Percentiles rank a stretch among this genome's conserved stretches.
Evolutionary conservation across 2,329 filamentous ascomycete genomes (phyloP).

Genomic region (Dothidotthia symphoricarpi): DNA sequence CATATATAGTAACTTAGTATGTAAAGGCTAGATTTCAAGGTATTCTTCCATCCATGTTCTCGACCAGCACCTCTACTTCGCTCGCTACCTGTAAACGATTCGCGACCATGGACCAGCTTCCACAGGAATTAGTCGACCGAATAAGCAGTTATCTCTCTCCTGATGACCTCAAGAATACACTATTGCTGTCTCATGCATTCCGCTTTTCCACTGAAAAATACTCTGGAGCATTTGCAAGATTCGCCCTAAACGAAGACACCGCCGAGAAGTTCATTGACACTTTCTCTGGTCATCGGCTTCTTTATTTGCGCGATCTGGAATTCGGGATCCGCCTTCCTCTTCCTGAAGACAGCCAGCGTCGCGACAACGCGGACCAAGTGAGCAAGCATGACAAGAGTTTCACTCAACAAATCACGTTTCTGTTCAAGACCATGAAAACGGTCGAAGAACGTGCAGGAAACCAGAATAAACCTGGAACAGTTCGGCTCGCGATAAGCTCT

Average conservation of each 20-base stretch:
- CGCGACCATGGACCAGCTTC: slow-evolving; percentile 11
- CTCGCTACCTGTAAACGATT: too few relatives aligned
- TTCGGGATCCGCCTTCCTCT: slow-evolving; percentile 6
- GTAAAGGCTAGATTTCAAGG: too few relatives aligned
- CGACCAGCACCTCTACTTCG: too few relatives aligned
- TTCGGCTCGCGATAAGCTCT: slow-evolving; percentile 9
- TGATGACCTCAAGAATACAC: slow-evolving; percentile 15
- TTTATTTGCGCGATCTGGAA: slow-evolving; percentile 8
- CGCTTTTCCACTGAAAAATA: slow-evolving; percentile 12
- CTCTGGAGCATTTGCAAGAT: slow-evolving; percentile 10
- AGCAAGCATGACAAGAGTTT: slow-evolving; percentile 10
- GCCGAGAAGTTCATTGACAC: slow-evolving; percentile 6
- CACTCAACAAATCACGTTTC: slow-evolving; percentile 8
- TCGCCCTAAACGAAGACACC: slow-evolving; percentile 6
- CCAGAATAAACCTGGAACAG: not conserved
- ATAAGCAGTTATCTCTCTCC: slow-evolving; percentile 12
- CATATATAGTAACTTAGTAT: too few relatives aligned
- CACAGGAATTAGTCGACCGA: slow-evolving; percentile 16
- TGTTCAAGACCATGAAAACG: slow-evolving; percentile 9
- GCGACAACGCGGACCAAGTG: slow-evolving; percentile 9
- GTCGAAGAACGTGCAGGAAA: slow-evolving; percentile 6
- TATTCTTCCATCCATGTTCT: too few relatives aligned
- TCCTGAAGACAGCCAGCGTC: slow-evolving; percentile 5
- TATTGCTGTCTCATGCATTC: slow-evolving; percentile 9
- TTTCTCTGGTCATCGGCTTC: slow-evolving; percentile 9